Evolutionary conservation across 768 basidiomycete genomes (phyloP).

Genomic region (Antrodiella citrinella): DNA sequence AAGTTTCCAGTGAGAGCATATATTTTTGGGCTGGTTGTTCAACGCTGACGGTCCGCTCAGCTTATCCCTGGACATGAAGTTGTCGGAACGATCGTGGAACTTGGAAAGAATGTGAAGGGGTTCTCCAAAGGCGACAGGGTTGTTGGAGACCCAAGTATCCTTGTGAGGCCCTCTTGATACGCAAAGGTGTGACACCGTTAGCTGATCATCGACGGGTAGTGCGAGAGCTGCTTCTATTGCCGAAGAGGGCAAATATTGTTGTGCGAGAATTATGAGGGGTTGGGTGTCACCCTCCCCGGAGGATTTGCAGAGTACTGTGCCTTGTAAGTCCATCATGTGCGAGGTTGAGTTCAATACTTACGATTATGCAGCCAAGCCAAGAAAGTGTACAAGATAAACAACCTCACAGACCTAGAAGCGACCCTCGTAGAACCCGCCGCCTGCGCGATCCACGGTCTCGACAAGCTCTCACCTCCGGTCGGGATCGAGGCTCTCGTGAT

Average conservation of each 20-base stretch:
- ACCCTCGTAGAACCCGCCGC: constrained; percentile 86
- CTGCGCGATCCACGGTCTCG: constrained; percentile 87
- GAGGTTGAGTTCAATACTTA: not conserved
- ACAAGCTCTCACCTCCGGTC: constrained; percentile 76
- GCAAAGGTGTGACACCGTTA: not conserved
- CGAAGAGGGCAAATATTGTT: constrained; percentile 73
- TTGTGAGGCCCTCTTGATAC: constrained; percentile 35
- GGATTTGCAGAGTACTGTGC: constrained; percentile 88
- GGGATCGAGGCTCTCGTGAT: constrained; percentile 80
- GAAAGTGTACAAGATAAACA: constrained; percentile 83
- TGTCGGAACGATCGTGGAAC: constrained; percentile 63
- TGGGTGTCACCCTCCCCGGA: constrained; percentile 74
- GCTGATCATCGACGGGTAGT: constrained; percentile 33
- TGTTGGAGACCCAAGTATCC: constrained; percentile 73
- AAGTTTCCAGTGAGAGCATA: constrained; percentile 61
- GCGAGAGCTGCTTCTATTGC: constrained; percentile 83
- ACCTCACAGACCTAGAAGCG: constrained; percentile 80
- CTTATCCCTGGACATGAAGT: constrained; percentile 72
- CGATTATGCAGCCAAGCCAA: constrained; percentile 41
- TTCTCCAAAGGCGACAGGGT: constrained; percentile 75
- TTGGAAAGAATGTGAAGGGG: constrained; percentile 74
- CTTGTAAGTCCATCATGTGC: constrained; percentile 46
- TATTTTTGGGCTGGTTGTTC: constrained; percentile 1
- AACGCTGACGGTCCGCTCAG: constrained; percentile 21
- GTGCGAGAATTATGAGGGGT: constrained; percentile 78